Conservation (phyloP, 2,329 filamentous ascomycete genomes). For the Aureobasidium leucospermi region DNA sequence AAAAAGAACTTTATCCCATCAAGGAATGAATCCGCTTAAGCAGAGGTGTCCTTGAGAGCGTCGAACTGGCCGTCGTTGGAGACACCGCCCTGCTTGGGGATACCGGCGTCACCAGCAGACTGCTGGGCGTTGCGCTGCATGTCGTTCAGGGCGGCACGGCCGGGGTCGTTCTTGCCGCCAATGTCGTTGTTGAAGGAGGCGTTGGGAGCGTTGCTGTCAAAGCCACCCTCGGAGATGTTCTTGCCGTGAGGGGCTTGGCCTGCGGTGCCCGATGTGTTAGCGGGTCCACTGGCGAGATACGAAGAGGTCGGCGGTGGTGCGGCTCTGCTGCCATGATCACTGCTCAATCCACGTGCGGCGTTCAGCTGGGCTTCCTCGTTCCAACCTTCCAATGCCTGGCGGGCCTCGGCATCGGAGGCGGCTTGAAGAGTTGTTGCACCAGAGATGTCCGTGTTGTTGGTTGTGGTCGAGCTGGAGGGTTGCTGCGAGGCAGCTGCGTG, state of each 20-base stretch:
- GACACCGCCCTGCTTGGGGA: conserved; percentile 2
- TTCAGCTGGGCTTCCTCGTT: conserved; percentile 33
- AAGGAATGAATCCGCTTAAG: neutral
- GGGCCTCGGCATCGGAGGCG: conserved; percentile 38
- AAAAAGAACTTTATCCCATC: neutral
- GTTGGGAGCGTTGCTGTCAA: conserved; percentile 36
- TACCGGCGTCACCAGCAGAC: conserved; percentile 3
- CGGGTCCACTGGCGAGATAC: neutral
- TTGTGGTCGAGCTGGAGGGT: conserved; percentile 45
- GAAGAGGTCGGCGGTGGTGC: conserved; percentile 13
- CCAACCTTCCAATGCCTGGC: conserved; percentile 36
- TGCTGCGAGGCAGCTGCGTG: conserved; percentile 44
- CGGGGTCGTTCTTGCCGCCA: conserved; percentile 49
- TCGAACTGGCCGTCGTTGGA: conserved; percentile 13
- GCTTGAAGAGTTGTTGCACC: conserved; percentile 45
- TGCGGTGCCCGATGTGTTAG: neutral
- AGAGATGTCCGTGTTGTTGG: conserved; percentile 50
- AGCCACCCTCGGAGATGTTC: conserved; percentile 44
- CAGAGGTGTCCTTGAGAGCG: conserved; percentile 7
- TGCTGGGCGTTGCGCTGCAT: conserved; percentile 13
- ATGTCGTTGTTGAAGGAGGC: conserved; percentile 47
- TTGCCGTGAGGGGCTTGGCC: conserved; percentile 40
- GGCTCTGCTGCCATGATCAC: conserved; percentile 18
- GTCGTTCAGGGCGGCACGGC: conserved; percentile 38
- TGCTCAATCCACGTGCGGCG: conserved; percentile 24